A percentile compares a stretch with the other conserved stretches of the same genome.
Evolutionary conservation across 768 basidiomycete species (phyloP).

Genomic region (Mrakia hoshinonis): DNA sequence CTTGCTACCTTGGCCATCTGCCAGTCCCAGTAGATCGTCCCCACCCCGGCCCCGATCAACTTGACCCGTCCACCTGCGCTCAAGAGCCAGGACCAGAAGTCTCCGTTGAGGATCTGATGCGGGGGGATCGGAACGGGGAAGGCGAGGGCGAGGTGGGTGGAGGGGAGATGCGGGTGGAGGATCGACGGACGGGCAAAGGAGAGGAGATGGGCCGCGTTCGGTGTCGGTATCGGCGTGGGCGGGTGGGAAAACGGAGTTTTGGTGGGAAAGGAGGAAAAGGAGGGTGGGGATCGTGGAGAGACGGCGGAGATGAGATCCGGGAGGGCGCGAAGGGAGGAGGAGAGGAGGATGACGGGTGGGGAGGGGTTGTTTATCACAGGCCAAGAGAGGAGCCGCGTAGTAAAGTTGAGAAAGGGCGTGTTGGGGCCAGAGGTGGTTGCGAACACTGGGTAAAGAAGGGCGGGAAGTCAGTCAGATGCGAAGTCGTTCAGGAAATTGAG

Average conservation of each 20-base stretch:
- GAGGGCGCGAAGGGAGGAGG: conserved; percentile 70
- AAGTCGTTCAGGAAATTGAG: too few species aligned
- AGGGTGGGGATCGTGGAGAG: conserved; percentile 47
- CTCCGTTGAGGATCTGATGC: background rate
- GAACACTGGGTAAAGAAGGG: conserved; percentile 35
- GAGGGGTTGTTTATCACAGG: conserved; percentile 41
- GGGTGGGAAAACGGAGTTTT: too few species aligned
- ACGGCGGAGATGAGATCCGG: conserved; percentile 52
- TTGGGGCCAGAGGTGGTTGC: conserved; percentile 25
- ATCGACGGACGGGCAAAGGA: conserved; percentile 66
- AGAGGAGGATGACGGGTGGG: conserved; percentile 49
- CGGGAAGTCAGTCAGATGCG: too few species aligned
- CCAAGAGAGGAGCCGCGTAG: conserved; percentile 57
- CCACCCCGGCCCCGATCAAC: conserved; percentile 53
- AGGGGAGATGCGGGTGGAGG: conserved; percentile 55
- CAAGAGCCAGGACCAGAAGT: background rate
- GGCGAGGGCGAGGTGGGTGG: conserved; percentile 33
- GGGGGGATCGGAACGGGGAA: background rate
- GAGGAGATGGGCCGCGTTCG: conserved; percentile 66
- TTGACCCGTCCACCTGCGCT: background rate
- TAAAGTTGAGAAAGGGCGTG: conserved; percentile 33
- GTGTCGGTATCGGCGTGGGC: too few species aligned
- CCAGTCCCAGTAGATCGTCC: conserved; percentile 60
- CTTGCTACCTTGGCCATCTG: conserved; percentile 50
- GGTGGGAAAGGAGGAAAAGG: conserved; percentile 30